Percentiles rank a stretch among this genome's conserved stretches.
Evolutionary conservation across 176 grass and related monocot species (phyloP).

Genomic region (Canna indica): DNA sequence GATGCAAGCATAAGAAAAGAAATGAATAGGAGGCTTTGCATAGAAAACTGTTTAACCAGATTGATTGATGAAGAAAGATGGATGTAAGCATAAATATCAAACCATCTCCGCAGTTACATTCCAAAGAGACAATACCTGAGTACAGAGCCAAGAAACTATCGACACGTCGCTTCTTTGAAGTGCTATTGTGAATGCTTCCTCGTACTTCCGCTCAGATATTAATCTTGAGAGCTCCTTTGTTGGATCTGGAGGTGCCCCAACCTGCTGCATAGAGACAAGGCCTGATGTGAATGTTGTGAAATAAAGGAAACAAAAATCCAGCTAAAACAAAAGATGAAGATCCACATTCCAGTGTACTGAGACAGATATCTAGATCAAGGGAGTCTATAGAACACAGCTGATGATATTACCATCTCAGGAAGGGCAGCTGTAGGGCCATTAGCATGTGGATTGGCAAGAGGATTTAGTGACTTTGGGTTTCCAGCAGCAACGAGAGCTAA

Average conservation of each 20-base stretch:
- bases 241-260: slow-evolving; percentile 55
- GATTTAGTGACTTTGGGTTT: slow-evolving; percentile 31
- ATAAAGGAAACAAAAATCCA: neutral
- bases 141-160: slow-evolving; percentile 82
- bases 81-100: neutral
- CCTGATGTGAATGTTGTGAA: slow-evolving; percentile 3
- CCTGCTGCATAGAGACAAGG: slow-evolving; percentile 36
- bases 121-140: slow-evolving; percentile 41
- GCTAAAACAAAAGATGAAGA: slow-evolving; percentile 1
- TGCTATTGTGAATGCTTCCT: slow-evolving; percentile 86
- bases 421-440: slow-evolving; percentile 47
- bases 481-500: slow-evolving; percentile 57
- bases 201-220: slow-evolving; percentile 59
- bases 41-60: neutral
- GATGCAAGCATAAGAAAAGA: neutral
- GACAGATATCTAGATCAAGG: neutral
- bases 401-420: slow-evolving; percentile 38
- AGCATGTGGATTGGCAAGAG: slow-evolving; percentile 35
- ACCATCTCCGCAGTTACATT: neutral
- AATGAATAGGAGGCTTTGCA: neutral
- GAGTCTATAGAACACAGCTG: neutral
- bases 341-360: no score
- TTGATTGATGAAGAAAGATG: slow-evolving; percentile 2
- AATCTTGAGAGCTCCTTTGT: slow-evolving; percentile 63
- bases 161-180: slow-evolving; percentile 86